phyloP scores from a whole-genome alignment of 2,329 filamentous ascomycete genomes.

The Alternaria longipes region DNA sequence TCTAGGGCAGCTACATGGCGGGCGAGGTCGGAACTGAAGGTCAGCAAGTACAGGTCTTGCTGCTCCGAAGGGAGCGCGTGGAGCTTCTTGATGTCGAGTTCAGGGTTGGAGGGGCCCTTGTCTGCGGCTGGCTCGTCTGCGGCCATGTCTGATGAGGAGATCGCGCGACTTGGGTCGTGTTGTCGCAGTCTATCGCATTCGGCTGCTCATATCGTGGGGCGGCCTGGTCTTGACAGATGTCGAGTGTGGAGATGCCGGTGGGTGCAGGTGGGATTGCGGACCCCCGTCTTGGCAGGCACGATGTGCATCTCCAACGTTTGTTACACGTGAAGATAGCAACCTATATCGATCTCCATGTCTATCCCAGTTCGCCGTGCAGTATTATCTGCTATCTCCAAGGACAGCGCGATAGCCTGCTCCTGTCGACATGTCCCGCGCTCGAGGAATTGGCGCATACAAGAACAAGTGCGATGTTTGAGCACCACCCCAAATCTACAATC shows the following conservation, averaged over 20 bases:
- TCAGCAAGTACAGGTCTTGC: conserved; percentile 92
- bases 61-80: conserved; percentile 91
- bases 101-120: conserved; percentile 64
- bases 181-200: conserved; percentile 10
- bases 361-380: conserved; percentile 33
- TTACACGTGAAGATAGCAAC: neutral
- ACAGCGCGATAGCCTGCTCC: conserved; percentile 25
- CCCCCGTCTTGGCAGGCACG: conserved; percentile 37
- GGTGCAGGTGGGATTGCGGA: conserved; percentile 34
- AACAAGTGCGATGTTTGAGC: conserved; percentile 40
- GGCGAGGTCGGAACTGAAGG: conserved; percentile 82
- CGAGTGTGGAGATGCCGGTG: conserved; percentile 29
- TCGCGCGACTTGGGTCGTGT: conserved; percentile 15
- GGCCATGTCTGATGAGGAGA: conserved; percentile 35
- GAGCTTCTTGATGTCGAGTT: conserved; percentile 90
- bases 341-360: conserved; percentile 29
- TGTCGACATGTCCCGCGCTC: conserved; percentile 27
- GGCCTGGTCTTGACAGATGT: conserved; percentile 26
- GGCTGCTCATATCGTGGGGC: conserved; percentile 32
- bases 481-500: conserved; percentile 40
- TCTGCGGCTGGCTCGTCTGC: conserved; percentile 44
- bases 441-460: conserved; percentile 17
- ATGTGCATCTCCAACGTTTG: conserved; percentile 27
- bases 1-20: conserved; percentile 80
- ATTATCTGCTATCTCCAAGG: conserved; percentile 19